Evolutionary conservation across 2,329 filamentous ascomycete genomes (phyloP).

Genomic region (Rutstroemia sp.): DNA sequence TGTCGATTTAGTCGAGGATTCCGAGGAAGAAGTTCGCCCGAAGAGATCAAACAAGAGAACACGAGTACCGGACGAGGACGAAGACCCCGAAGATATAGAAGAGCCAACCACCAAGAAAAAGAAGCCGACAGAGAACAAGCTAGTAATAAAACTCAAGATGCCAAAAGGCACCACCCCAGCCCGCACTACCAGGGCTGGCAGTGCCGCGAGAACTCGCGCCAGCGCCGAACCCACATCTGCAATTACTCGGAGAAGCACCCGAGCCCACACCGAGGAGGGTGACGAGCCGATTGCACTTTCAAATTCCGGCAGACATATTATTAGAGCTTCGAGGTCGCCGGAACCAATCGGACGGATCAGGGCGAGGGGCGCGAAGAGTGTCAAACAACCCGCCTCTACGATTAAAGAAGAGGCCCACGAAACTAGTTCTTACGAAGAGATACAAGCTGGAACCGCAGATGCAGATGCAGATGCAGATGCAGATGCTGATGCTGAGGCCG

Average conservation of each 20-base stretch:
- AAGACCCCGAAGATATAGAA: slow-evolving; percentile 21
- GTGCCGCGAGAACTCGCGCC: slow-evolving; percentile 19
- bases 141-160: slow-evolving; percentile 27
- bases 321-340: slow-evolving; percentile 46
- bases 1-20: slow-evolving; percentile 29
- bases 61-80: slow-evolving; percentile 20
- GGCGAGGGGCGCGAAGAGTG: slow-evolving; percentile 26
- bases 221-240: slow-evolving; percentile 25
- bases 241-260: slow-evolving; percentile 23
- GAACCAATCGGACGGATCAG: slow-evolving; percentile 37
- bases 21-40: slow-evolving; percentile 17
- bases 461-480: slow-evolving; percentile 13
- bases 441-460: slow-evolving; percentile 12
- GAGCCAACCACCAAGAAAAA: slow-evolving; percentile 8
- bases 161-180: slow-evolving; percentile 10
- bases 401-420: slow-evolving; percentile 31
- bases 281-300: slow-evolving; percentile 52
- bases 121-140: slow-evolving; percentile 7
- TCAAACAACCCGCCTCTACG: slow-evolving; percentile 26
- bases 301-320: slow-evolving; percentile 51
- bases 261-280: slow-evolving; percentile 37
- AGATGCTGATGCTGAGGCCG: slow-evolving; percentile 15
- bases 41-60: slow-evolving; percentile 22
- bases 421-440: slow-evolving; percentile 26
- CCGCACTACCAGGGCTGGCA: slow-evolving; percentile 25